Evolutionary conservation across 768 basidiomycete genomes (phyloP), one percentile per base, ranked within the genome.

Genomic region (Daedalea quercina): DNA sequence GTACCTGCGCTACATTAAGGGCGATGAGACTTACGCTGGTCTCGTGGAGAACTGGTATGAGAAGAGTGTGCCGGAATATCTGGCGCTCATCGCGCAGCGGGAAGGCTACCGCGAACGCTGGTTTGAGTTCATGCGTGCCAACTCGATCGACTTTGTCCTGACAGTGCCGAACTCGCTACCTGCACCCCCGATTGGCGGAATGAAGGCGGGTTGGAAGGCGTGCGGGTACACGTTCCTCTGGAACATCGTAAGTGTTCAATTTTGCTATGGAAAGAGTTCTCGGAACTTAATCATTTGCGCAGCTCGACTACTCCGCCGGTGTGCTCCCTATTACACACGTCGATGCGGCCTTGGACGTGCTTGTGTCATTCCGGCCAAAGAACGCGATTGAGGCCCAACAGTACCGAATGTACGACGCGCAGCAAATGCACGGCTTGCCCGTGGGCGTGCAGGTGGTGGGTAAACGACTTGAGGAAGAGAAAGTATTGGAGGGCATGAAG

Each of bases 221-320:
- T 62, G 65, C 26, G 65, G 63, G 7, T 65, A 69, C 52, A 61
- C 61, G 8, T 73, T 73, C 64, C 65, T 77, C 49, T 78, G 67
- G 60, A 79, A 78, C 46, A 63, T 76, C 41, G 75, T 76, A 53
- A 34, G 19, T 31, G 45, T 47, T 47, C 13, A 9, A 6, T 17
- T 11, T 12, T 8, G 8, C 6, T 3, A 26, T 3, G 25, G 46
- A 3, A 24, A 2, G 9, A 35, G 3, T 11, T 17, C 35, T 22
- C 9, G 33, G 22, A 4, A 40, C 34, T 35, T 7, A 40, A 22
- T 6, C 22, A 47, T 26, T 9, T 20, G 35, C 46, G 25, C 56
- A 76, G 73, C 67, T 76, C 25, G 78, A 79, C 54, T 73, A 77
- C 51, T 67, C 70, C 28, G 73, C 74, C 0, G 73, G 74, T 6